Base-by-base conservation (phyloP, 139 green algal genomes). In the Tetraselmis chui region DNA sequence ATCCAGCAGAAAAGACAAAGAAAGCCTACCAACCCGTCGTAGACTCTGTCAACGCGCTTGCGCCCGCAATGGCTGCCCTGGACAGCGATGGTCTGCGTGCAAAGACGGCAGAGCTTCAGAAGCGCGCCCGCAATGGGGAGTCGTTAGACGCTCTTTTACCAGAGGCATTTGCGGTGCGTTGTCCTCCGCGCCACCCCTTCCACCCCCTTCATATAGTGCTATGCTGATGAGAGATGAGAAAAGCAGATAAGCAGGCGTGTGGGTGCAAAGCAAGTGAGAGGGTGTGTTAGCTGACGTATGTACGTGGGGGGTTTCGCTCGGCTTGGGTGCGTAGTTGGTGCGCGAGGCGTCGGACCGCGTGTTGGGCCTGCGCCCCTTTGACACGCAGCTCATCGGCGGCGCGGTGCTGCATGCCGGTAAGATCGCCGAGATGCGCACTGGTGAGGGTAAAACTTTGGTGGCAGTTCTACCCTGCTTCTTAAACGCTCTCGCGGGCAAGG, bases 401-500 rank as follows among this genome's bases (percentile, higher is more conserved):
- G 94, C 98, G 89, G 90, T 98, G n/a, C 88, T 99, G 80, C 94
- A 99, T 79, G 89, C 96, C 45, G 97, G 97, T 1, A 80, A 93
- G 78, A 97, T 99, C 79, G 96, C 96, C 23, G 97, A 99, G 89
- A 99, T 99, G 97, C 77, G 85, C 32, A 99, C 97, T 24, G 97
- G 97, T 1, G 97, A 99, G 85, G 97, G 97, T 59, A 99, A 99
- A 86, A 99, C 96, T 24, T 86, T 98, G 59, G 94, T 98, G 76
- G 94, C 97, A 27, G 85, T 98, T 81, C 92, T 99, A 84, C 96
- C 96, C n/a, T 88, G 95, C 1, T 99, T 95, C 87, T 90, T 99
- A 23, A 99, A 99, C 85, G 96, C 96, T 0, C 92, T 99, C 26
- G 76, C 90, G 23, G 92, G 93, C 79, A 94, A 94, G 86, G 95